A percentile compares a stretch with the other conserved stretches of the same genome.
These are phyloP conservation scores for Lentinus brumalis DNA, from an alignment of 768 basidiomycete genomes.

Conservation along the genomic window DNA sequence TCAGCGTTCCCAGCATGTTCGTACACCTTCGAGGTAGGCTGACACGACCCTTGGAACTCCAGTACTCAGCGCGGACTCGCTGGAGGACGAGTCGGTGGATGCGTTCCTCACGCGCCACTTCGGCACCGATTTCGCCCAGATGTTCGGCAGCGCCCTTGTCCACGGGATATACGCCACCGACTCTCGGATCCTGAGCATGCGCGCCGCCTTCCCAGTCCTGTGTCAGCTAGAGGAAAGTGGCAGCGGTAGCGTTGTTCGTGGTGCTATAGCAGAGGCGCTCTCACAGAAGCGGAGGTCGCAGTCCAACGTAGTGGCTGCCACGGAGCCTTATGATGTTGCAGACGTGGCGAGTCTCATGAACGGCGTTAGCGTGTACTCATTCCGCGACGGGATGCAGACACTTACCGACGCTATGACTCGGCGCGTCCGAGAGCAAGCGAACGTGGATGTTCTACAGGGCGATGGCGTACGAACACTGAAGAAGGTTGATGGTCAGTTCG, in stretches of 20 bases:
- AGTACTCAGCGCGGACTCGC: not conserved
- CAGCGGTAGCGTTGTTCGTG: conserved; percentile 69
- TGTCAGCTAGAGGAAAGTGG: conserved; percentile 71
- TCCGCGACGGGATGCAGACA: conserved; percentile 73
- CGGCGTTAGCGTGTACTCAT: conserved; percentile 76
- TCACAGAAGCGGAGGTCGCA: conserved; percentile 5
- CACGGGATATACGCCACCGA: conserved; percentile 96
- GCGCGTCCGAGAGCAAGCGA: conserved; percentile 46
- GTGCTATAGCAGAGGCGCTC: conserved; percentile 40
- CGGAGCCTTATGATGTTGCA: conserved; percentile 50
- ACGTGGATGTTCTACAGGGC: conserved; percentile 58
- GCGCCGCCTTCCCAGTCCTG: conserved; percentile 74
- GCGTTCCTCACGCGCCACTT: conserved; percentile 75
- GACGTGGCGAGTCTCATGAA: conserved; percentile 49
- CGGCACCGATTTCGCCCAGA: conserved; percentile 68
- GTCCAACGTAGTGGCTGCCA: conserved; percentile 2
- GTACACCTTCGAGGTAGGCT: no score
- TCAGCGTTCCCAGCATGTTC: not conserved
- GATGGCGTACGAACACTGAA: conserved; percentile 41
- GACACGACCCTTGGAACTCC: not conserved
- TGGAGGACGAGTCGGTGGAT: conserved; percentile 79
- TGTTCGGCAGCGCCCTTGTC: conserved; percentile 75
- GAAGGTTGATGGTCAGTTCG: conserved; percentile 33
- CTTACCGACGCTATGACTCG: conserved; percentile 59
- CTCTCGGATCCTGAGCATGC: conserved; percentile 69